Conservation (phyloP, 75 land plant species). For the Picea glauca region DNA sequence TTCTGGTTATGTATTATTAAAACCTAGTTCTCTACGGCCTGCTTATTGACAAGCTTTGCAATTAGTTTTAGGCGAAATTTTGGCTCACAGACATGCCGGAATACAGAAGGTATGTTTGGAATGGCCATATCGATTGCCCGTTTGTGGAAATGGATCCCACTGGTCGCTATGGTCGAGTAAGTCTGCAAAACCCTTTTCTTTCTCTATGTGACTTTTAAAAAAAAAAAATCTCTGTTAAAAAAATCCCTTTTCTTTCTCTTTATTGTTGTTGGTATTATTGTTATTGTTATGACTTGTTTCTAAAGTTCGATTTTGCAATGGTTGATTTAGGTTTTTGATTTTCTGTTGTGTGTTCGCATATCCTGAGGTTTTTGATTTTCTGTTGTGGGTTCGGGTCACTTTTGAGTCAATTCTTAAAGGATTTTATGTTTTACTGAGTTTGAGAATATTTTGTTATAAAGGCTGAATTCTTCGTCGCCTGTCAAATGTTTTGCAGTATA, state of each 20-base stretch:
- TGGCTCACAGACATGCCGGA: constrained; percentile 6
- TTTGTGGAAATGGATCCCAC: constrained; percentile 79
- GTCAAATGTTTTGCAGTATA: constrained; percentile 45
- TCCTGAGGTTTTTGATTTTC: not conserved
- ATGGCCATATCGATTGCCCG: constrained; percentile 19
- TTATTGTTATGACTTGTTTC: not conserved
- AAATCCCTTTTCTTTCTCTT: too few relatives aligned
- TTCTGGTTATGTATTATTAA: not conserved
- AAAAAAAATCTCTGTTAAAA: too few relatives aligned
- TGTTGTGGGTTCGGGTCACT: not conserved
- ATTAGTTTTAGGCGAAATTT: constrained; percentile 7
- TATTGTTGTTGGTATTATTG: too few relatives aligned
- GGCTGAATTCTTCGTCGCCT: not conserved
- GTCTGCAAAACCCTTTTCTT: constrained; percentile 3
- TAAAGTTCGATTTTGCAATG: not conserved
- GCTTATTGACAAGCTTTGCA: not conserved
- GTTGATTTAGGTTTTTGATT: constrained; percentile 8
- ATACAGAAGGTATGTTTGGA: constrained; percentile 1
- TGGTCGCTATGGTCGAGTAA: constrained; percentile 74
- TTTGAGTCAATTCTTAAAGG: not conserved
- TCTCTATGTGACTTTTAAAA: too few relatives aligned
- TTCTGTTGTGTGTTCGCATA: not conserved
- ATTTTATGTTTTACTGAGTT: not conserved
- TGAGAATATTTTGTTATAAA: too few relatives aligned
- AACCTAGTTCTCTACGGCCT: not conserved